Evolutionary conservation across 805 yeast genomes (phyloP), one percentile per base, ranked within the genome.

Genomic region (Hanseniaspora meyeri): DNA sequence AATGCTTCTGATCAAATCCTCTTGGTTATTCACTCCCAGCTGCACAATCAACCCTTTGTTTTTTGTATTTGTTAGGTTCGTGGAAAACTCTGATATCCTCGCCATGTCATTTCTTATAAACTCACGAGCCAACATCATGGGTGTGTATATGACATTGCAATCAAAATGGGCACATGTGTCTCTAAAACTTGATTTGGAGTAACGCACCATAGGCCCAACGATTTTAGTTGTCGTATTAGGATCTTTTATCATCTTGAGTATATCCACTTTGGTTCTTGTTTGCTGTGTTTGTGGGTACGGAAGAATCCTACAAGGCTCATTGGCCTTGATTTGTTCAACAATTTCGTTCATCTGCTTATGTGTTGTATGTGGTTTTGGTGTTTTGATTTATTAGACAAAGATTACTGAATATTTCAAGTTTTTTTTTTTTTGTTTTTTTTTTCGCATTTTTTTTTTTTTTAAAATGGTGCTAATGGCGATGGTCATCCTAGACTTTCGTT

Each of bases 141-240:
- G 98, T 0, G 95, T 80, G 65, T 93, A 90, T 3, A 88, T 95
- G 9, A 91, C 82, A 66, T 89, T 95, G 47, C 83, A 80, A 55
- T 78, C 74, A 66, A 82, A 87, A 40, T 82, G 81, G 36, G 96
- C 70, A 16, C 85, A 82, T 7, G 87, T 72, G 58, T 87, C 86
- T 53, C 98, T 75, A 65, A 93, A 91, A 2, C 97, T 96, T 45
- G 93, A 76, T 68, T 93, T 91, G 0, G 96, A 87, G 72, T 93
- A 93, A 52, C 98, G 74, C 0, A 93, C 98, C 98, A 93, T 93
- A 4, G 98, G 98, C 0, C 97, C 98, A 0, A 87, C 82, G 11
- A 85, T 75, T 36, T 47, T 57, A 17, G 55, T 56, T 24, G 29
- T 16, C 0, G 19, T 45, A 10, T 9, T 34, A 5, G 57, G 42